Evolutionary conservation across 2,329 filamentous ascomycete genomes (phyloP).

Genomic region (Fusarium albosuccineum): DNA sequence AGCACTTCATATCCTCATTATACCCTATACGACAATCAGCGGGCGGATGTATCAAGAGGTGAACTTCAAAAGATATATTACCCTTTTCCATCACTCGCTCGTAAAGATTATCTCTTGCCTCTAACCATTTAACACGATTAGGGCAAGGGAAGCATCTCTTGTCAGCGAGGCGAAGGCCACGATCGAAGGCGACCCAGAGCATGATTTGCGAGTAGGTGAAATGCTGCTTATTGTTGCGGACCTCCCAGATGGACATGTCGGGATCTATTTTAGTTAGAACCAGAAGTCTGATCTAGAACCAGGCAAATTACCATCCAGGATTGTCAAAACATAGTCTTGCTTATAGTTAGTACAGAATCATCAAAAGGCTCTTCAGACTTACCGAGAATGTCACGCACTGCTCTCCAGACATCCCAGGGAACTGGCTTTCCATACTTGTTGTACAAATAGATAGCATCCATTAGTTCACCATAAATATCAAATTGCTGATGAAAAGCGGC

Average conservation of each 20-base stretch:
- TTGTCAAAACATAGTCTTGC: constrained; percentile 75
- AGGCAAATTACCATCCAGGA: constrained; percentile 65
- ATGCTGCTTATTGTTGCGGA: constrained; percentile 79
- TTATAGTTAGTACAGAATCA: not conserved
- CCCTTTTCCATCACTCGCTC: constrained; percentile 83
- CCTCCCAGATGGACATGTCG: constrained; percentile 89
- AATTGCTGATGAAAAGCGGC: constrained; percentile 82
- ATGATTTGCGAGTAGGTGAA: constrained; percentile 87
- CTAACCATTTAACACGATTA: constrained; percentile 74
- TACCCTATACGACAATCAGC: constrained; percentile 63
- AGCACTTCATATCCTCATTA: constrained; percentile 76
- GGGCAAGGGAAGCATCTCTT: constrained; percentile 83
- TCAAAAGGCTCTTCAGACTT: constrained; percentile 15
- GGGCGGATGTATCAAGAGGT: too few species aligned
- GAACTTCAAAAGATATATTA: constrained; percentile 25
- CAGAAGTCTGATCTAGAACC: accelerated
- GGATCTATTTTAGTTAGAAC: constrained; percentile 58
- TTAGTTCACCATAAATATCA: constrained; percentile 83
- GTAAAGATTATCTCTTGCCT: constrained; percentile 75
- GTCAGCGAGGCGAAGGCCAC: constrained; percentile 78
- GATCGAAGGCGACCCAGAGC: constrained; percentile 86
- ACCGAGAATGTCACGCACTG: constrained; percentile 75
- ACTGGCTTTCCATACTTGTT: constrained; percentile 85
- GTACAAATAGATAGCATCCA: constrained; percentile 82
- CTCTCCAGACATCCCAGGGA: constrained; percentile 81